Evolutionary conservation across 441 rosid genomes (phyloP).

Genomic region (Rhodomyrtus psidioides): DNA sequence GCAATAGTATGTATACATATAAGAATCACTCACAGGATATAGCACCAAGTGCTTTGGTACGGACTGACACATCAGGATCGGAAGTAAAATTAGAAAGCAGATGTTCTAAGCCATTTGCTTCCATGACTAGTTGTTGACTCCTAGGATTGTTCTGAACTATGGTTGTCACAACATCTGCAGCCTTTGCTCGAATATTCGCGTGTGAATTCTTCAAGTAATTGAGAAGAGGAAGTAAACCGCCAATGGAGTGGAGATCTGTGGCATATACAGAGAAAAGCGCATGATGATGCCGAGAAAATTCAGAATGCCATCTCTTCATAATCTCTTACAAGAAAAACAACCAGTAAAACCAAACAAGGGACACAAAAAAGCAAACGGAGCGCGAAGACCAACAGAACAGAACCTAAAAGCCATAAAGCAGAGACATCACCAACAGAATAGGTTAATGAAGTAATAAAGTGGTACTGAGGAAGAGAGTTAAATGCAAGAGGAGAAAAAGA

Average conservation of each 20-base stretch:
- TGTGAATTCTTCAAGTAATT: constrained; percentile 64
- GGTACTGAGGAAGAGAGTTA: not conserved
- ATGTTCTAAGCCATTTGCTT: constrained; percentile 81
- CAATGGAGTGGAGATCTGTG: constrained; percentile 86
- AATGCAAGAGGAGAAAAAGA: not conserved
- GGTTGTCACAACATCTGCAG: constrained; percentile 88
- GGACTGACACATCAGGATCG: constrained; percentile 56
- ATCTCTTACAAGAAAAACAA: not conserved
- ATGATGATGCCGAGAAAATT: not conserved
- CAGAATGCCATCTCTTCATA: not conserved
- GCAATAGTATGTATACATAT: not conserved
- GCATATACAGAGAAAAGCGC: not conserved
- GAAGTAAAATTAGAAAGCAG: constrained; percentile 62
- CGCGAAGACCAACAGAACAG: not conserved
- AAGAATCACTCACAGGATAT: constrained; percentile 64
- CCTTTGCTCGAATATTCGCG: constrained; percentile 83
- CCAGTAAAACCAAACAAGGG: not conserved
- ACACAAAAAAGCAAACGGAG: not conserved
- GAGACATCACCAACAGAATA: not conserved
- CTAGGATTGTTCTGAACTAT: constrained; percentile 90
- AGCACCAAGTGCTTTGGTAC: constrained; percentile 87
- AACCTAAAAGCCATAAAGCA: not conserved
- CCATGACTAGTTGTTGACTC: constrained; percentile 92
- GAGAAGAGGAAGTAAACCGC: constrained; percentile 86
- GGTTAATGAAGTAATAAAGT: not conserved